Conservation (phyloP, 441 rosid species). For the Adansonia rubrostipa region DNA sequence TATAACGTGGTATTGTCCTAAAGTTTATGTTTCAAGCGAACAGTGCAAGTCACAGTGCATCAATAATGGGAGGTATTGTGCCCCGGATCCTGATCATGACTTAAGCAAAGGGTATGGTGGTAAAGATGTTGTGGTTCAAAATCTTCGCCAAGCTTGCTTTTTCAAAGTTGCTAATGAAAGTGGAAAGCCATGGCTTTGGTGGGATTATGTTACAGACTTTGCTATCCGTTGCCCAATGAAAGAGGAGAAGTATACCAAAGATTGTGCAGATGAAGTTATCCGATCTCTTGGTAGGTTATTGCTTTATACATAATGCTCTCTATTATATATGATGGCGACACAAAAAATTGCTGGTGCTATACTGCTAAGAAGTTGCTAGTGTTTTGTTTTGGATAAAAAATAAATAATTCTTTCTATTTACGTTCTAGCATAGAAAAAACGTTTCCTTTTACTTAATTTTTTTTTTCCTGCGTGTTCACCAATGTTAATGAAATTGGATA, state of each 20-base stretch:
- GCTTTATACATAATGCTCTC: neutral
- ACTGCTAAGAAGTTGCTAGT: neutral
- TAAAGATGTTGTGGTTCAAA: conserved; percentile 81
- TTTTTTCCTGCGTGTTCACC: no score
- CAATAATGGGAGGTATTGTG: conserved; percentile 90
- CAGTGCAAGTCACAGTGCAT: conserved; percentile 88
- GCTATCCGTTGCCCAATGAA: conserved; percentile 93
- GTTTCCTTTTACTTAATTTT: neutral
- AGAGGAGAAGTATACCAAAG: conserved; percentile 68
- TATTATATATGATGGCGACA: neutral
- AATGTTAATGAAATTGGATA: neutral
- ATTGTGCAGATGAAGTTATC: conserved; percentile 82
- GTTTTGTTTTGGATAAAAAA: neutral
- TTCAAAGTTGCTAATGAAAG: conserved; percentile 75
- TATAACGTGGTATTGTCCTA: conserved; percentile 90
- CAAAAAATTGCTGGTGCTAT: neutral
- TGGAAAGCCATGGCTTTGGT: conserved; percentile 94
- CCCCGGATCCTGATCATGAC: conserved; percentile 94
- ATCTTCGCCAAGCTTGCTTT: conserved; percentile 81
- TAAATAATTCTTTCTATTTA: conserved; percentile 6
- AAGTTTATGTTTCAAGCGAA: conserved; percentile 65
- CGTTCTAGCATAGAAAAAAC: neutral
- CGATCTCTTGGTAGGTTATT: conserved; percentile 67
- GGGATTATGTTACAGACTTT: conserved; percentile 96
- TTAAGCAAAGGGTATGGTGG: conserved; percentile 83